phyloP scores from a whole-genome alignment of 148 eudicot species.

The Pharnaceum exiguum region DNA sequence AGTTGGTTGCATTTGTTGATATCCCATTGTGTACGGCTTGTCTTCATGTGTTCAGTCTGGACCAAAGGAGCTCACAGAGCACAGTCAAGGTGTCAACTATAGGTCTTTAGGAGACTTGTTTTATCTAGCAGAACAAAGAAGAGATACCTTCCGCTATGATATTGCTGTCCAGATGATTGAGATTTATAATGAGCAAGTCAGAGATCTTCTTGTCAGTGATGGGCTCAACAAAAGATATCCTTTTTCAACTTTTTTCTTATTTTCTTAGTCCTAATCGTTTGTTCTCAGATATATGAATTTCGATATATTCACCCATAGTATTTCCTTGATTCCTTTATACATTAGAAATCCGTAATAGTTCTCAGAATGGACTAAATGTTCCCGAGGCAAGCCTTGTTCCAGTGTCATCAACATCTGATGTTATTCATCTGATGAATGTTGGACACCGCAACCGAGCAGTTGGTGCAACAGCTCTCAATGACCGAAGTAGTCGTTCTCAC shows the following conservation, averaged over 20 bases:
- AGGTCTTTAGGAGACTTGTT: slow-evolving; percentile 86
- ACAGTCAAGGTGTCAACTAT: slow-evolving; percentile 85
- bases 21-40: background rate
- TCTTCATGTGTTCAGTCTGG: slow-evolving; percentile 50
- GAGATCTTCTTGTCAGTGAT: slow-evolving; percentile 84
- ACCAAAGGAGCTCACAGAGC: slow-evolving; percentile 82
- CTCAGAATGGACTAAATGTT: slow-evolving; percentile 86
- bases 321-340: slow-evolving; percentile 57
- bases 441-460: slow-evolving; percentile 92
- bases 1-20: background rate
- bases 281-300: background rate
- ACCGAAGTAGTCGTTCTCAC: slow-evolving; percentile 98
- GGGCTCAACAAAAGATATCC: slow-evolving; percentile 93
- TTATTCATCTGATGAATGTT: slow-evolving; percentile 79
- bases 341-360: slow-evolving; percentile 87
- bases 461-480: slow-evolving; percentile 94
- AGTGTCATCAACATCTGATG: slow-evolving; percentile 79
- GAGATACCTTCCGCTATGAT: slow-evolving; percentile 71
- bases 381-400: slow-evolving; percentile 91
- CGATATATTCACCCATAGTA: background rate
- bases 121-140: slow-evolving; percentile 74
- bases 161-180: slow-evolving; percentile 98
- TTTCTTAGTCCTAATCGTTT: background rate
- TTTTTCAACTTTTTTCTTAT: slow-evolving; percentile 13
- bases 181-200: slow-evolving; percentile 94